phyloP scores from a whole-genome alignment of 139 green algal species.

The Coelastrella sp. region DNA sequence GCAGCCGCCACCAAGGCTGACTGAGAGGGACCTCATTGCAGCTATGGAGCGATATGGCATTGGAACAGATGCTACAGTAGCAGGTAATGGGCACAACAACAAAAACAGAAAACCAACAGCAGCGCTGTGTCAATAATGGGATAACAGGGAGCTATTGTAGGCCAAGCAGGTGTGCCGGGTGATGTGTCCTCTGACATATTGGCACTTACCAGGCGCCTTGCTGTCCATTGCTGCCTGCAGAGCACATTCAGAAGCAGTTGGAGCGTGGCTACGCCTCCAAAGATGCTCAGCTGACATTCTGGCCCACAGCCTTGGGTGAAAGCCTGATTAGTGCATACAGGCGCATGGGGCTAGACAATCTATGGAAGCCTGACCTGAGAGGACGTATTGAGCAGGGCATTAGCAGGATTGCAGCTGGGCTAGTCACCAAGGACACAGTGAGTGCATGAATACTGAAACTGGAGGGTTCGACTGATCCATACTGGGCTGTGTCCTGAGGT shows the following conservation, averaged over 20 bases:
- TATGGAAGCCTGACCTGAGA: slow-evolving; percentile 88
- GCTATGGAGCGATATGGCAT: slow-evolving; percentile 97
- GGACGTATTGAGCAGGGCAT: slow-evolving; percentile 92
- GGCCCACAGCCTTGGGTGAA: slow-evolving; percentile 88
- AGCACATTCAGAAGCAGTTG: slow-evolving; percentile 86
- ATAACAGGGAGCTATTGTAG: no score
- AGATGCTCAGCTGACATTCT: slow-evolving; percentile 82
- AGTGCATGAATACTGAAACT: neutral
- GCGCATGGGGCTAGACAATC: slow-evolving; percentile 85
- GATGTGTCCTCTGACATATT: neutral
- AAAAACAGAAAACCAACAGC: no score
- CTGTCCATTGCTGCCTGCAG: slow-evolving; percentile 16
- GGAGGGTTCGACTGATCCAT: neutral
- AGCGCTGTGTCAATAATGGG: no score
- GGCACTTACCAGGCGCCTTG: neutral
- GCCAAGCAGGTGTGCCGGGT: no score
- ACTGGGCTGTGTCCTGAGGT: neutral
- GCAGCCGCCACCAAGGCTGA: slow-evolving; percentile 83
- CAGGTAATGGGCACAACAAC: neutral
- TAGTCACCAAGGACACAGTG: slow-evolving; percentile 41
- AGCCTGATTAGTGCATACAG: slow-evolving; percentile 86
- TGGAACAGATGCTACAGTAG: slow-evolving; percentile 97
- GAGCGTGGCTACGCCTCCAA: slow-evolving; percentile 87
- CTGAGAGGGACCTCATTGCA: slow-evolving; percentile 92
- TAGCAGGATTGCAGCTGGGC: slow-evolving; percentile 75